These are phyloP conservation scores for Aureobasidium sp. DNA, from an alignment of 2,329 filamentous ascomycete genomes.

Conservation along the genomic window DNA sequence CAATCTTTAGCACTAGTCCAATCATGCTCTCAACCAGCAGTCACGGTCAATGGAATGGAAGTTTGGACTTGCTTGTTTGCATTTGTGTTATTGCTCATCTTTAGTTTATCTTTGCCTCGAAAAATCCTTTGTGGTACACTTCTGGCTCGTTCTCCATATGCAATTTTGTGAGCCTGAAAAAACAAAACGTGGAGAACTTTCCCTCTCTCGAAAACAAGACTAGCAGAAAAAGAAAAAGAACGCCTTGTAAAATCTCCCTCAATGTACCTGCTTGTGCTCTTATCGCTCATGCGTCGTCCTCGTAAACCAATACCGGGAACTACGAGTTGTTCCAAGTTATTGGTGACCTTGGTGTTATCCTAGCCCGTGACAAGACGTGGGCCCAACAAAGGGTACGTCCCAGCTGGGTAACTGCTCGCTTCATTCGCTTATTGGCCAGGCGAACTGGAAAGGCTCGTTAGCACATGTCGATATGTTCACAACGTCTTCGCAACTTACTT, in stretches of 20 bases:
- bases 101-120: neutral
- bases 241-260: neutral
- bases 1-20: too few relatives aligned
- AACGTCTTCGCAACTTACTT: constrained; percentile 34
- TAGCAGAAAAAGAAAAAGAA: constrained; percentile 5
- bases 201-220: neutral
- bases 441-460: constrained; percentile 21
- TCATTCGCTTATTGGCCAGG: constrained; percentile 19
- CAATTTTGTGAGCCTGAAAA: constrained; percentile 14
- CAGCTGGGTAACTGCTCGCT: neutral
- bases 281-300: neutral
- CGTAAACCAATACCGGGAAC: neutral
- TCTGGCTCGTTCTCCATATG: constrained; percentile 1
- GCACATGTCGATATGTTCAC: neutral
- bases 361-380: constrained; percentile 21
- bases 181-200: neutral
- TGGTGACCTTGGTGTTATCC: neutral
- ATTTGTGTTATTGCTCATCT: neutral
- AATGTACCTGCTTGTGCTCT: constrained; percentile 4
- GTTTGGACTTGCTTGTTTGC: neutral
- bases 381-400: constrained; percentile 31
- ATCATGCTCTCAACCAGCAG: too few relatives aligned
- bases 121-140: neutral
- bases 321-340: neutral
- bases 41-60: neutral